Conservation (phyloP, 1,139 yeast genomes). For the Blastobotrys apis region DNA sequence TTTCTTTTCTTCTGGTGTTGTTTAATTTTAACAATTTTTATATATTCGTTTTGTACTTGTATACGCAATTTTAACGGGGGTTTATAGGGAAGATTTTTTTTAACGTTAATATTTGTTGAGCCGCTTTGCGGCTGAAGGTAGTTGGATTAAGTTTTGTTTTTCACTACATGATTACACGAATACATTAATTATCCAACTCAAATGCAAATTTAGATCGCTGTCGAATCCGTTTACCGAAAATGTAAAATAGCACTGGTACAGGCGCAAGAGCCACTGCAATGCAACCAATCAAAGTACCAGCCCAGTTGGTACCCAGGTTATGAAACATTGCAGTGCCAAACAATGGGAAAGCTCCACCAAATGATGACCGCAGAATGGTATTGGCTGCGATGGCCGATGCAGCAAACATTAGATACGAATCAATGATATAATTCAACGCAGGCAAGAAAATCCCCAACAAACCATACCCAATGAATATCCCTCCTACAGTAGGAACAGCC, state of each 20-base stretch:
- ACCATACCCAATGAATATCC: constrained; percentile 69
- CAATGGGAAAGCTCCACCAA: constrained; percentile 76
- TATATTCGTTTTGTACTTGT: too few relatives aligned
- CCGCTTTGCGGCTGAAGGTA: too few relatives aligned
- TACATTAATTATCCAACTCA: too few relatives aligned
- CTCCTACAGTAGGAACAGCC: constrained; percentile 81
- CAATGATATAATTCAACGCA: constrained; percentile 74
- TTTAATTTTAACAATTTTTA: constrained; percentile 3
- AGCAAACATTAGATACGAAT: constrained; percentile 70
- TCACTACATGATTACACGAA: too few relatives aligned
- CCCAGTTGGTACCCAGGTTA: constrained; percentile 76
- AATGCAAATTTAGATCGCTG: constrained; percentile 26
- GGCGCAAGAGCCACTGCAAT: constrained; percentile 60
- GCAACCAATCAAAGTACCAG: constrained; percentile 71
- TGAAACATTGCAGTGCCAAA: constrained; percentile 73
- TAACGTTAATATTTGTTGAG: too few relatives aligned
- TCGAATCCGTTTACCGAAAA: constrained; percentile 53
- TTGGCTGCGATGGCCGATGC: constrained; percentile 94
- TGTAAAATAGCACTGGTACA: constrained; percentile 69
- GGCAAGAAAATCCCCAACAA: constrained; percentile 72
- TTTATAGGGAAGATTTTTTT: too few relatives aligned
- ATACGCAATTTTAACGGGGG: too few relatives aligned
- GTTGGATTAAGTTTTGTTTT: too few relatives aligned
- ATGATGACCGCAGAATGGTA: constrained; percentile 72
- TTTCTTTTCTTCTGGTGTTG: not conserved